A percentile compares a stretch with the other conserved stretches of the same genome.
Evolutionary conservation across 2,329 filamentous ascomycete species (phyloP).

Genomic region (Claviceps monticola): DNA sequence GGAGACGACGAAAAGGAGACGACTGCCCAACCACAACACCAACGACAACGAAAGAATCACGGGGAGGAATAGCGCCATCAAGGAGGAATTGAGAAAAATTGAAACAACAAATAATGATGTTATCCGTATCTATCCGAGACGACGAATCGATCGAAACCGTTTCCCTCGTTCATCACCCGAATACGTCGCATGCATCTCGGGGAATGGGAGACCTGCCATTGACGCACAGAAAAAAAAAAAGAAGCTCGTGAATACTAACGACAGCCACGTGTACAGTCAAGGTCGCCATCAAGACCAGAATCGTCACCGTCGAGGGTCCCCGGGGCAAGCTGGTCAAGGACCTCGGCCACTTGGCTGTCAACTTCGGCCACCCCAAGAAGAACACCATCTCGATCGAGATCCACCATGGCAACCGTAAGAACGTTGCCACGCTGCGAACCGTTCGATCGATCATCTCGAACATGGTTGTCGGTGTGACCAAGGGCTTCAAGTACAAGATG

Average conservation of each 20-base stretch:
- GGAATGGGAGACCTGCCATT: neutral
- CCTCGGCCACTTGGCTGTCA: slow-evolving; percentile 90
- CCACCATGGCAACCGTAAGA: slow-evolving; percentile 97
- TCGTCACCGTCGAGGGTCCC: slow-evolving; percentile 94
- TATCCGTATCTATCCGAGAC: neutral
- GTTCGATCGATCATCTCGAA: slow-evolving; percentile 98
- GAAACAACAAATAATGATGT: neutral
- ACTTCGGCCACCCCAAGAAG: slow-evolving; percentile 79
- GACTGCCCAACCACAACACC: neutral
- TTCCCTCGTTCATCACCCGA: neutral
- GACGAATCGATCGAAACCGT: neutral
- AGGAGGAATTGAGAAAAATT: neutral
- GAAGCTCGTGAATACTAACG: slow-evolving; percentile 13
- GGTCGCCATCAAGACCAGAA: slow-evolving; percentile 90
- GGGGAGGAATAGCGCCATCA: neutral
- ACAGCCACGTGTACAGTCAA: slow-evolving; percentile 53
- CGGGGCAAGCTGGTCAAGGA: slow-evolving; percentile 96
- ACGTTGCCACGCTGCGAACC: slow-evolving; percentile 92
- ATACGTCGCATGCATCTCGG: neutral
- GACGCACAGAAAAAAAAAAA: neutral
- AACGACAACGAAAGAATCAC: neutral
- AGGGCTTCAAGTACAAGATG: slow-evolving; percentile 99
- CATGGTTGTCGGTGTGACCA: slow-evolving; percentile 95
- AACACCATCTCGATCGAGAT: slow-evolving; percentile 90
- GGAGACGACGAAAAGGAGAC: neutral